Base-by-base conservation (phyloP, 768 basidiomycete genomes). In the Lanmaoa rubissima region DNA sequence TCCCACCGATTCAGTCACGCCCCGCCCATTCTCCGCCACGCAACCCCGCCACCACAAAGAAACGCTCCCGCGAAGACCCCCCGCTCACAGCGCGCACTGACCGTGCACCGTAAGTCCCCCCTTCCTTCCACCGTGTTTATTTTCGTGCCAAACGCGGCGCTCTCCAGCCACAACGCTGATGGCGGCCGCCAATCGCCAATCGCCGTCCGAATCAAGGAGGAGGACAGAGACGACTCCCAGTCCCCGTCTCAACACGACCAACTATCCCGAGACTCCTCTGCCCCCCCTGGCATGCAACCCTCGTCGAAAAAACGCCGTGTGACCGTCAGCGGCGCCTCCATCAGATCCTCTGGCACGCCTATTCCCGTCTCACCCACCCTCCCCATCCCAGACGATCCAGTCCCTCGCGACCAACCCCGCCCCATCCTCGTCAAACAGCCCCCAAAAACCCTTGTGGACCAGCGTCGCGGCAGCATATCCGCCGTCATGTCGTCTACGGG, bases 401-500 rank as follows among this genome's bases (percentile, higher is more conserved):
- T 71, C 34, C 79, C 85, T 42, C 78, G 60, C 53, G 53, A 61
- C 36, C 59, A 60, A 19, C 44, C 50, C 7, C 61, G 85, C 66
- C 82, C 84, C 19, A 82, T 82, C 75, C 76, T 85, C 57, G 71
- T 83, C 48, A 89, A 88, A 65, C 86, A 86, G 68, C 84, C 85
- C 62, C 89, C 87, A 70, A 85, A 88, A 70, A 80, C 83, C 46
- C 74, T 86, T 54, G 83, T 85, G 53, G 86, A 90, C 68, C 85
- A 87, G 71, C 80, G 87, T 48, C 74, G 88, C 60, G 86, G 81
- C 11, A 86, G 85, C 66, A 73, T 78, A 14, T 82, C 77, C 32
- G 77, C 74, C 14, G 63, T 74, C 45, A 57, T 74, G 32, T 51
- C 65, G 9, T 71, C 78, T 4, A 69, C 77, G n/a, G 48, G 52